phyloP scores from a whole-genome alignment of 441 rosid genomes.

The Hypseocharis bilobata region DNA sequence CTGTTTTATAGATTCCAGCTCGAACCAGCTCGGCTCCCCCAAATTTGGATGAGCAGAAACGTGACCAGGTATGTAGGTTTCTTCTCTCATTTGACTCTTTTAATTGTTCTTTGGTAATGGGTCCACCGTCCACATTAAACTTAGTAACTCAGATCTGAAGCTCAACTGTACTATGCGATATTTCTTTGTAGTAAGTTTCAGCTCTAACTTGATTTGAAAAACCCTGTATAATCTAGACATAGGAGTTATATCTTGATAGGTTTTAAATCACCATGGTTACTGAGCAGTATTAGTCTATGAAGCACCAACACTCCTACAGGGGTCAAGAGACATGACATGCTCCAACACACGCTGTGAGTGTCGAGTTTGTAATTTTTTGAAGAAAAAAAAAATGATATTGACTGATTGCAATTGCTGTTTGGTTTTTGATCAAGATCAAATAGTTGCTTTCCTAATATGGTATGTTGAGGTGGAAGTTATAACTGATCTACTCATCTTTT shows the following conservation, averaged over 20 bases:
- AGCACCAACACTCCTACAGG: neutral
- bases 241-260: neutral
- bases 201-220: too few relatives aligned
- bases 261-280: neutral
- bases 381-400: too few relatives aligned
- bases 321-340: neutral
- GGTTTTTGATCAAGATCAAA: neutral
- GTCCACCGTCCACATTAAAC: too few relatives aligned
- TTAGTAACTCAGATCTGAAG: too few relatives aligned
- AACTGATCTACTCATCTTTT: neutral
- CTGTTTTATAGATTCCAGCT: constrained; percentile 63
- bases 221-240: neutral
- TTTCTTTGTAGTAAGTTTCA: too few relatives aligned
- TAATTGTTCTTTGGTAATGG: too few relatives aligned
- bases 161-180: neutral
- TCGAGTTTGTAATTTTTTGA: too few relatives aligned
- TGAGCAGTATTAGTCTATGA: neutral
- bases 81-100: too few relatives aligned
- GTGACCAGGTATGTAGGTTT: constrained; percentile 50
- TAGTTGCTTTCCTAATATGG: neutral
- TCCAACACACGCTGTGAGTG: too few relatives aligned
- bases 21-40: constrained; percentile 98
- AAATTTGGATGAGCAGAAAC: constrained; percentile 92
- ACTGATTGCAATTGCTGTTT: neutral
- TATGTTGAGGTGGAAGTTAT: neutral